phyloP scores from a whole-genome alignment of 1,139 yeast species.

The Hanseniaspora sp. region DNA sequence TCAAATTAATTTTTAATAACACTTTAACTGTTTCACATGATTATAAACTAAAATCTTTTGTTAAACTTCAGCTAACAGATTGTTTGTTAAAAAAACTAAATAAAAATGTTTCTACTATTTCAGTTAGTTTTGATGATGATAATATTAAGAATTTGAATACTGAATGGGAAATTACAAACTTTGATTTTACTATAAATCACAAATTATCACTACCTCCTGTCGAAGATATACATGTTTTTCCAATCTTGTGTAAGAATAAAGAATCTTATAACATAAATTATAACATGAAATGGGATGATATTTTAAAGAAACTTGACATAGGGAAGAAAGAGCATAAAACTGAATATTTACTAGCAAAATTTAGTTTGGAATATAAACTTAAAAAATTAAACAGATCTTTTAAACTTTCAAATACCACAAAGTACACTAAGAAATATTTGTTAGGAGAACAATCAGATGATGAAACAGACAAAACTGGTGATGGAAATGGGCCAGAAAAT shows the following conservation, averaged over 20 bases:
- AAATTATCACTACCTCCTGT: background rate
- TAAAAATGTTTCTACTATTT: conserved; percentile 1
- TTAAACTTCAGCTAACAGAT: conserved; percentile 5
- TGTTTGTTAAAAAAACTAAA: conserved; percentile 7
- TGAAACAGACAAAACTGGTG: background rate
- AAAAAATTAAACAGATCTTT: conserved; percentile 3
- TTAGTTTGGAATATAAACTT: conserved; percentile 1
- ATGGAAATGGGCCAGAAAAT: background rate
- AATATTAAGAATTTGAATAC: background rate
- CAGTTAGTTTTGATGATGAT: background rate
- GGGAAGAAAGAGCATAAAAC: background rate
- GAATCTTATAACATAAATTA: conserved; percentile 2
- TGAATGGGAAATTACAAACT: conserved; percentile 5
- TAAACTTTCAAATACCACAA: conserved; percentile 1
- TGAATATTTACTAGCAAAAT: background rate
- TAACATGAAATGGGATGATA: conserved; percentile 3
- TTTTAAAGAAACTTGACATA: background rate
- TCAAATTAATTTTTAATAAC: conserved; percentile 4
- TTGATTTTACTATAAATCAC: background rate
- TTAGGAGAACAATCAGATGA: background rate
- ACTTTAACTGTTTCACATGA: background rate
- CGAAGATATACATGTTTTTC: background rate
- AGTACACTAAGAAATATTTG: conserved; percentile 4
- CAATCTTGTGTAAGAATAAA: background rate
- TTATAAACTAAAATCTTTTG: background rate